Percentiles rank a stretch among this genome's conserved stretches.
phyloP scores from a whole-genome alignment of 2,329 filamentous ascomycete species.

The Pseudogymnoascus sp. region DNA sequence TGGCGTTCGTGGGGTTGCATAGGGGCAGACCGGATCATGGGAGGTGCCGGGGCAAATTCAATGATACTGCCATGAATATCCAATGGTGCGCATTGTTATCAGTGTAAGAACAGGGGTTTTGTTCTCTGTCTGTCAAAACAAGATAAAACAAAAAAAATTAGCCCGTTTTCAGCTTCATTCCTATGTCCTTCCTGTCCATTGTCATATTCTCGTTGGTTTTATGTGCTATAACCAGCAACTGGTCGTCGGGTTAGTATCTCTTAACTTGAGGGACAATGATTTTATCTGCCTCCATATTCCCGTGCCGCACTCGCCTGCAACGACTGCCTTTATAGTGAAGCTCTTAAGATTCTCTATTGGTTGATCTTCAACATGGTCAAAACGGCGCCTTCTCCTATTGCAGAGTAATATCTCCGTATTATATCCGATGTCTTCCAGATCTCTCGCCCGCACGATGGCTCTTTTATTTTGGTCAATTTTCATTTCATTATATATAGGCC shows the following conservation, averaged over 20 bases:
- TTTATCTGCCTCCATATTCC: neutral
- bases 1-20: neutral
- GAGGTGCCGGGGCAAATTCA: neutral
- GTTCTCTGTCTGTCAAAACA: neutral
- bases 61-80: neutral
- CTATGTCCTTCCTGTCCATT: neutral
- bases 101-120: slow-evolving; percentile 7
- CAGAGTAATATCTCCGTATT: too few species aligned
- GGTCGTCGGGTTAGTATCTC: neutral
- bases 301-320: neutral
- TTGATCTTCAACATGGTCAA: too few species aligned
- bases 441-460: neutral
- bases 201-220: neutral
- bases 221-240: too few species aligned
- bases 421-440: neutral
- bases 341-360: too few species aligned
- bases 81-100: neutral
- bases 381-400: too few species aligned
- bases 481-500: neutral
- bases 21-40: neutral
- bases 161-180: neutral
- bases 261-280: neutral
- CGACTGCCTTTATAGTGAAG: too few species aligned
- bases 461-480: too few species aligned
- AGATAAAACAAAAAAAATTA: neutral